A percentile compares a stretch with the other conserved stretches of the same genome.
Evolutionary conservation across 805 yeast species (phyloP).

Genomic region (Cyberlindnera xylosilytica): DNA sequence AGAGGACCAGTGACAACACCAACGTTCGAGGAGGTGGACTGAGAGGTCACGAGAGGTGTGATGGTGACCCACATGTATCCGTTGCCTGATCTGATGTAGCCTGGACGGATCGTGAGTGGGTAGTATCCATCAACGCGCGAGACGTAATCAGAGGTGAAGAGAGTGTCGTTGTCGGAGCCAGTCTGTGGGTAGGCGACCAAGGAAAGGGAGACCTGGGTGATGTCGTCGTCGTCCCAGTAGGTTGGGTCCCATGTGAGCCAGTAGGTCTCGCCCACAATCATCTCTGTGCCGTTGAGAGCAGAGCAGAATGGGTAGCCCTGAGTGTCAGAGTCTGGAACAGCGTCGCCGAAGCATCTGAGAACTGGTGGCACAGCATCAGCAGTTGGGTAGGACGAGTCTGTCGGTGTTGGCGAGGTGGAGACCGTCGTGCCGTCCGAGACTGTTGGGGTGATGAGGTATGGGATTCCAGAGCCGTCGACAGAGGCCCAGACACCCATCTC

Average conservation of each 20-base stretch:
- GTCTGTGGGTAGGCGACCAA: conserved; percentile 34
- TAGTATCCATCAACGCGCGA: conserved; percentile 38
- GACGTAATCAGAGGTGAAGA: conserved; percentile 34
- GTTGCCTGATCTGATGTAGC: conserved; percentile 31
- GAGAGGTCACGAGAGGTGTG: conserved; percentile 35
- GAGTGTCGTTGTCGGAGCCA: conserved; percentile 29
- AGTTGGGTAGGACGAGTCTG: conserved; percentile 31
- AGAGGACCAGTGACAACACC: conserved; percentile 41
- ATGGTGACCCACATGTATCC: conserved; percentile 39
- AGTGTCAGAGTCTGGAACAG: conserved; percentile 32
- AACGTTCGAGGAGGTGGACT: conserved; percentile 33
- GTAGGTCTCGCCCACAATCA: conserved; percentile 45
- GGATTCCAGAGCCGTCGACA: conserved; percentile 42
- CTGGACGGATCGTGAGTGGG: conserved; percentile 33
- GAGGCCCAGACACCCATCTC: conserved; percentile 41
- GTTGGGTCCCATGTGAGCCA: conserved; percentile 49
- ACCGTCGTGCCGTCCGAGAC: conserved; percentile 32
- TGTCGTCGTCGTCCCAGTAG: conserved; percentile 37
- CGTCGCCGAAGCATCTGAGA: conserved; percentile 40
- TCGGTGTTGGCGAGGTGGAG: conserved; percentile 42
- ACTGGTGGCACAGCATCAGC: conserved; percentile 42
- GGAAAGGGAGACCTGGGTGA: conserved; percentile 33
- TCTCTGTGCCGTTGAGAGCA: conserved; percentile 38
- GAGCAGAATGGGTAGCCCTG: conserved; percentile 42
- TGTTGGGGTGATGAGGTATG: conserved; percentile 40